Evolutionary conservation across 345 rosid genomes (phyloP).

Genomic region (Rhodamnia rubescens): DNA sequence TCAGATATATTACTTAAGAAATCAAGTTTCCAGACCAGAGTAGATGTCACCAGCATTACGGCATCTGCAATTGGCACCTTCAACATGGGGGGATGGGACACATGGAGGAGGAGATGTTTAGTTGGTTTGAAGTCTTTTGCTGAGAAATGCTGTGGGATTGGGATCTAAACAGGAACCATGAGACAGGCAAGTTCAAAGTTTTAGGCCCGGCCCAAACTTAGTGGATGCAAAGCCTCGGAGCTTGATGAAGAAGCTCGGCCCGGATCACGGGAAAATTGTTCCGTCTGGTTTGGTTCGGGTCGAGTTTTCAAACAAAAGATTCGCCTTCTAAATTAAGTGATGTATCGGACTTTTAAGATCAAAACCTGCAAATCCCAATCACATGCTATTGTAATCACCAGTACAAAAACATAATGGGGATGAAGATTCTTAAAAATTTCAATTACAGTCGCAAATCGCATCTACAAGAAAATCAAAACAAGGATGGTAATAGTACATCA

Average conservation of each 20-base stretch:
- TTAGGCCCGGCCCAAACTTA: not conserved
- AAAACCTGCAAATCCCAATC: not conserved
- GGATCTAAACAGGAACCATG: not conserved
- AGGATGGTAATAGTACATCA: not conserved
- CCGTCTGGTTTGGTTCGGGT: accelerated
- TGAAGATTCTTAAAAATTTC: not conserved
- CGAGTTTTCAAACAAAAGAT: not conserved
- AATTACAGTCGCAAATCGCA: not conserved
- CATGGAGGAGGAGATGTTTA: not conserved
- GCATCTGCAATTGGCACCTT: not conserved
- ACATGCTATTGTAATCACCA: not conserved
- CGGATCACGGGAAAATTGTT: not conserved
- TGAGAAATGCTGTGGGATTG: not conserved
- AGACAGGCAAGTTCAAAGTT: not conserved
- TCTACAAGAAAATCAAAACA: not conserved
- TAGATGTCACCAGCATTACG: not conserved
- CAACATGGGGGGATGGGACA: not conserved
- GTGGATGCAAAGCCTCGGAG: not conserved
- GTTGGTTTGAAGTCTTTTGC: not conserved
- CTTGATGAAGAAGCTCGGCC: not conserved
- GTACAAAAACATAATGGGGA: not conserved
- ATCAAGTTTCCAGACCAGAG: not conserved
- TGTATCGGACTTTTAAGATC: not conserved
- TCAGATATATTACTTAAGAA: not conserved
- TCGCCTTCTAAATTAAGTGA: not conserved